A percentile compares a stretch with the other conserved stretches of the same genome.
Evolutionary conservation across 306 rosid genomes (phyloP).

Genomic region (Malus sylvestris): DNA sequence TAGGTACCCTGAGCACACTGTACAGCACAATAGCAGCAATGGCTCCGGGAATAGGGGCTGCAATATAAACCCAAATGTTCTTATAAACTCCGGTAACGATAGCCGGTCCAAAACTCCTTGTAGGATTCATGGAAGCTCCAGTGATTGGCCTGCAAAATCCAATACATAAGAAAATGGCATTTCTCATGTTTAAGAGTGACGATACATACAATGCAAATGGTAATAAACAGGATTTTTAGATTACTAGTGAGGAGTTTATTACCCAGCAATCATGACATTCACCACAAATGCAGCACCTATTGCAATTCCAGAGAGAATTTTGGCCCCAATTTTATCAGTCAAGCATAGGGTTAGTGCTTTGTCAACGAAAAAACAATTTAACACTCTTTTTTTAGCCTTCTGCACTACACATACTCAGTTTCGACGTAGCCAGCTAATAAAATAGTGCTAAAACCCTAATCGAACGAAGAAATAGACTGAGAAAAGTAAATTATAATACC

Average conservation of each 20-base stretch:
- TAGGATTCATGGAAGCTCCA: conserved; percentile 52
- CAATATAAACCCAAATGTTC: conserved; percentile 24
- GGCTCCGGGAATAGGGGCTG: conserved; percentile 35
- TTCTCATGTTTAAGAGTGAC: not conserved
- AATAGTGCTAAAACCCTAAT: too few species aligned
- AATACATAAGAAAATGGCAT: not conserved
- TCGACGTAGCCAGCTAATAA: too few species aligned
- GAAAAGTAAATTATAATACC: conserved; percentile 8
- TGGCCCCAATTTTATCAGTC: conserved; percentile 25
- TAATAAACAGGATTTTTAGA: not conserved
- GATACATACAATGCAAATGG: not conserved
- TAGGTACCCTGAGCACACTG: conserved; percentile 15
- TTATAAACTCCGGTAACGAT: conserved; percentile 18
- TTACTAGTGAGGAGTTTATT: not conserved
- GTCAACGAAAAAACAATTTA: too few species aligned
- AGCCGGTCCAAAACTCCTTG: conserved; percentile 54
- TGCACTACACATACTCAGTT: too few species aligned
- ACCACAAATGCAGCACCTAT: conserved; percentile 13
- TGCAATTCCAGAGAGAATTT: conserved; percentile 28
- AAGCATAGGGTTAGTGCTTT: conserved; percentile 7
- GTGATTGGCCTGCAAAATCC: conserved; percentile 36
- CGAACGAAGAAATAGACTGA: too few species aligned
- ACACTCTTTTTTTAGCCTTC: too few species aligned
- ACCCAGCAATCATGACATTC: conserved; percentile 36
- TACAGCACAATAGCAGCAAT: conserved; percentile 25